Evolutionary conservation across 805 yeast species (phyloP).

Genomic region (Starmerella davenportii): DNA sequence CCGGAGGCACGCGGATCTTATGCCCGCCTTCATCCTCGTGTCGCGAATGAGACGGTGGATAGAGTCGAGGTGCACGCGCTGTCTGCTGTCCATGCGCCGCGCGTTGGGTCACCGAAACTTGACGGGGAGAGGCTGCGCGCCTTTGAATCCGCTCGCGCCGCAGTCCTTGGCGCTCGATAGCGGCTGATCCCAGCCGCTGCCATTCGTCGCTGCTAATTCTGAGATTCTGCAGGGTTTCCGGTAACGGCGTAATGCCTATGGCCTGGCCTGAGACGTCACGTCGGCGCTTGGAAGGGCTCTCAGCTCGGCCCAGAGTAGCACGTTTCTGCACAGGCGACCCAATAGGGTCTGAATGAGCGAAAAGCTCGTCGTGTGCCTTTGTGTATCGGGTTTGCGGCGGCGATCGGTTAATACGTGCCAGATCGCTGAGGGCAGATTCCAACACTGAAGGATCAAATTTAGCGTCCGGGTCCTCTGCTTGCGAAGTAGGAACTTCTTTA

Average conservation of each 20-base stretch:
- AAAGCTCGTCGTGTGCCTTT: conserved; percentile 1
- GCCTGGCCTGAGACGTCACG: background rate
- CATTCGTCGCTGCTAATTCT: background rate
- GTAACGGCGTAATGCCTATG: background rate
- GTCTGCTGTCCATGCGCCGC: too few relatives aligned
- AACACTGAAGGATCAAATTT: background rate
- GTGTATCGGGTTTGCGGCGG: background rate
- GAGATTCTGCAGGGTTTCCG: background rate
- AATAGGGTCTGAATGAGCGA: background rate
- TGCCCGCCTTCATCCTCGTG: background rate
- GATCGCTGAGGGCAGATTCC: background rate
- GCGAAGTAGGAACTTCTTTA: background rate
- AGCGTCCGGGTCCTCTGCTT: background rate
- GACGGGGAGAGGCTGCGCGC: background rate
- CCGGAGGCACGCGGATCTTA: background rate
- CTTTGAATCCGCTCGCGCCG: background rate
- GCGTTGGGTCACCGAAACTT: too few relatives aligned
- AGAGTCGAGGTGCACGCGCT: too few relatives aligned
- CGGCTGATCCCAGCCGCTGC: background rate
- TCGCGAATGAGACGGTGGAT: background rate
- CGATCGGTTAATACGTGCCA: background rate
- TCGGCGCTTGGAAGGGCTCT: conserved; percentile 2
- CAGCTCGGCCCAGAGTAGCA: background rate
- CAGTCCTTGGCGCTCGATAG: background rate
- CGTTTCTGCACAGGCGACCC: background rate